Conservation (phyloP, 1,284 basidiomycete species). For the Ustilago sp. region DNA sequence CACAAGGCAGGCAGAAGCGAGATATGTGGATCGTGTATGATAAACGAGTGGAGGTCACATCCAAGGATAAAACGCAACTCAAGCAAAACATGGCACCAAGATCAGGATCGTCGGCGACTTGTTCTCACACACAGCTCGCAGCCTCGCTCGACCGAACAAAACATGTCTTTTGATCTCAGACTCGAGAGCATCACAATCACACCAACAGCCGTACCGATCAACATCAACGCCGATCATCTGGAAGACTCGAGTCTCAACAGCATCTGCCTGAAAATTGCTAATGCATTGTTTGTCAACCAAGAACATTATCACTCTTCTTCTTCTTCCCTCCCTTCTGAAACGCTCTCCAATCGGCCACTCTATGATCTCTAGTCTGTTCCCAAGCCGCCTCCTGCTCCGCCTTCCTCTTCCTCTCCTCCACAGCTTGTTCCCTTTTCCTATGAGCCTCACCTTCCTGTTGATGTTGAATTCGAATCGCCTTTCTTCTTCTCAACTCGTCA, state of each 20-base stretch:
- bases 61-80: not conserved
- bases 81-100: not conserved
- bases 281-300: conserved; percentile 34
- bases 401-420: conserved; percentile 67
- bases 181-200: not conserved
- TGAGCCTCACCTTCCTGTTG: conserved; percentile 74
- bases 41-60: not conserved
- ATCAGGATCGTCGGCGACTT: conserved; percentile 1
- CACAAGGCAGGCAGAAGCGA: not conserved
- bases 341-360: conserved; percentile 64
- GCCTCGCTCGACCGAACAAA: not conserved
- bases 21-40: not conserved
- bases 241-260: not conserved
- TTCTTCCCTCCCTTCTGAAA: conserved; percentile 62
- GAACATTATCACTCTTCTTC: conserved; percentile 58
- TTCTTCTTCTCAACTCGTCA: conserved; percentile 72
- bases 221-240: not conserved
- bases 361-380: conserved; percentile 71
- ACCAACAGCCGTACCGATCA: not conserved
- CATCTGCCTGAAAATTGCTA: not conserved
- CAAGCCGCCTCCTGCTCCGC: conserved; percentile 72
- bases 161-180: no score
- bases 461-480: conserved; percentile 72
- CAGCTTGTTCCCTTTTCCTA: conserved; percentile 71
- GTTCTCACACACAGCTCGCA: not conserved